These are phyloP conservation scores for Adenanthera pavonina DNA, from an alignment of 306 rosid species.

Conservation along the genomic window DNA sequence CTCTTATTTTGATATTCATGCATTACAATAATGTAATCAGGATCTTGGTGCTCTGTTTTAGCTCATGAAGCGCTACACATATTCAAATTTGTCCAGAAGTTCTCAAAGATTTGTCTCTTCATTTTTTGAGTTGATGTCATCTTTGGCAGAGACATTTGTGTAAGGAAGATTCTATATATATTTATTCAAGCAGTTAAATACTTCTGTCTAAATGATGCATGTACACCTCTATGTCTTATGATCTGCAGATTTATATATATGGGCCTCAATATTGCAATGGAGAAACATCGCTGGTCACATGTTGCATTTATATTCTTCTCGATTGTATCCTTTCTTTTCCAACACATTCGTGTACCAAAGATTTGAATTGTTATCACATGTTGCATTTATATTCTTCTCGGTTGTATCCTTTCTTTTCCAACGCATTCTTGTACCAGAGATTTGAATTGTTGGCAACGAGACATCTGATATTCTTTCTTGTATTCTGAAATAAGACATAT, in stretches of 20 bases:
- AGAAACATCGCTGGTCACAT: conserved; percentile 86
- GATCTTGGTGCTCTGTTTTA: conserved; percentile 42
- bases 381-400: no score
- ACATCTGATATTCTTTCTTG: no score
- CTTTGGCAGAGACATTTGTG: conserved; percentile 86
- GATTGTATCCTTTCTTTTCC: conserved; percentile 69
- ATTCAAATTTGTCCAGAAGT: conserved; percentile 74
- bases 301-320: conserved; percentile 85
- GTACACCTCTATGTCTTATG: conserved; percentile 17
- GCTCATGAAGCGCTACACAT: conserved; percentile 90
- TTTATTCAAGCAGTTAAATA: conserved; percentile 19
- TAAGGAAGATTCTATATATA: conserved; percentile 46
- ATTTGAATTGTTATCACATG: conserved; percentile 30
- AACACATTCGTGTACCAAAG: not conserved
- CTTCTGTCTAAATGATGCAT: conserved; percentile 31
- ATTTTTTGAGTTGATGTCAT: conserved; percentile 81
- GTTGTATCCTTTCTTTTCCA: no score
- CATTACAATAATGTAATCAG: conserved; percentile 6
- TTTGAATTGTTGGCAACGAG: no score
- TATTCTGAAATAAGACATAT: no score
- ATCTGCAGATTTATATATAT: conserved; percentile 79
- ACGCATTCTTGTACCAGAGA: no score
- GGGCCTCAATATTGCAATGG: conserved; percentile 88
- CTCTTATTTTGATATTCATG: not conserved
- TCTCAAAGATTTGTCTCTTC: conserved; percentile 76